Evolutionary conservation across 2,329 filamentous ascomycete species (phyloP).

Genomic region (Colletotrichum eleusines): DNA sequence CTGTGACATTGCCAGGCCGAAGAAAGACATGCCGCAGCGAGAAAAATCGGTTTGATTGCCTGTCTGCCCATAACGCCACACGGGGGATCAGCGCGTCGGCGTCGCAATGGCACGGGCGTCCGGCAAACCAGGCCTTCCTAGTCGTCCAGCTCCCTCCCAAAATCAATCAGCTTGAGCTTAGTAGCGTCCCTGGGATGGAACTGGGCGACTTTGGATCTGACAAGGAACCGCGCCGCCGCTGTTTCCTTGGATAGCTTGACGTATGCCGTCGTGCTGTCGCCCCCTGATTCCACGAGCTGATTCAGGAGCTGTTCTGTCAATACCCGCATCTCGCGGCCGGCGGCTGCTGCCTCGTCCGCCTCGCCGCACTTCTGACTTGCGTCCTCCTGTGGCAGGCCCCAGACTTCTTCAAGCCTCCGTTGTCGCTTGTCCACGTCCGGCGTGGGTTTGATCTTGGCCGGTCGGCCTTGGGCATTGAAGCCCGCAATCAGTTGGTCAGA

Average conservation of each 20-base stretch:
- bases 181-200: slow-evolving; percentile 75
- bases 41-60: slow-evolving; percentile 32
- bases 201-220: slow-evolving; percentile 74
- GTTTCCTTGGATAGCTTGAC: slow-evolving; percentile 70
- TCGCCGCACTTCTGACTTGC: slow-evolving; percentile 44
- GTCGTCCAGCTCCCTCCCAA: slow-evolving; percentile 72
- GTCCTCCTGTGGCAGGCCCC: slow-evolving; percentile 55
- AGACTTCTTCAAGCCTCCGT: slow-evolving; percentile 73
- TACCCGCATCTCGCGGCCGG: slow-evolving; percentile 68
- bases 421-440: slow-evolving; percentile 65
- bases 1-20: slow-evolving; percentile 35
- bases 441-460: slow-evolving; percentile 60
- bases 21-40: slow-evolving; percentile 16
- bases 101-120: slow-evolving; percentile 33
- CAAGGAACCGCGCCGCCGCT: slow-evolving; percentile 72
- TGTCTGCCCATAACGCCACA: slow-evolving; percentile 33
- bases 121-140: slow-evolving; percentile 47
- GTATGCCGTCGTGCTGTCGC: slow-evolving; percentile 68
- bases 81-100: slow-evolving; percentile 31
- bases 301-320: slow-evolving; percentile 73
- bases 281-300: slow-evolving; percentile 64
- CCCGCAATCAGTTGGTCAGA: slow-evolving; percentile 69
- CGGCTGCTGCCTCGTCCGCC: slow-evolving; percentile 63
- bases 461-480: slow-evolving; percentile 70
- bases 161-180: slow-evolving; percentile 70